Percentiles rank a stretch among this genome's conserved stretches.
Evolutionary conservation across 768 basidiomycete species (phyloP).

Genomic region (Leccinum olivaceopallidum): DNA sequence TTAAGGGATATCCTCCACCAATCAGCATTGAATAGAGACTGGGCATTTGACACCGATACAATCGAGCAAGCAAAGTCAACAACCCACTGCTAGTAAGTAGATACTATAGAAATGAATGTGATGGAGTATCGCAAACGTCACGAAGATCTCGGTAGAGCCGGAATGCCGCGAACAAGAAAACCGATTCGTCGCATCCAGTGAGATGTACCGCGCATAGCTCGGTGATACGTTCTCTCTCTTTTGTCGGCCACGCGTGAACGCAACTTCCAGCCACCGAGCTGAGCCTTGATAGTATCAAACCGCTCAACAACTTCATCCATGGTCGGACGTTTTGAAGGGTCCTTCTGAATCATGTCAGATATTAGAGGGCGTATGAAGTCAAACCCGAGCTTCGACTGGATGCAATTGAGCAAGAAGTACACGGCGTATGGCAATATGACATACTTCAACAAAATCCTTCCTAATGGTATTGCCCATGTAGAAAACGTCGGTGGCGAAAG

Average conservation of each 20-base stretch:
- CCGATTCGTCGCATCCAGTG: slow-evolving; percentile 29
- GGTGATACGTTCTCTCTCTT: background rate
- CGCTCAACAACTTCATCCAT: slow-evolving; percentile 32
- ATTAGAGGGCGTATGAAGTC: slow-evolving; percentile 20
- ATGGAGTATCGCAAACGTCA: background rate
- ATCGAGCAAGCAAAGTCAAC: no score
- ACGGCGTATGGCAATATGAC: no score
- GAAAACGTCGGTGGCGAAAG: background rate
- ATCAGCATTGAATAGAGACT: no score
- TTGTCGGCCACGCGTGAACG: slow-evolving; percentile 25
- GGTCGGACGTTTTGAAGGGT: slow-evolving; percentile 37
- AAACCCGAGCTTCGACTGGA: no score
- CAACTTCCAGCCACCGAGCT: slow-evolving; percentile 25
- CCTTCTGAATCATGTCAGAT: slow-evolving; percentile 31
- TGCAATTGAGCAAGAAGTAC: no score
- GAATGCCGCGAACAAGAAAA: slow-evolving; percentile 18
- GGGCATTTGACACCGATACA: no score
- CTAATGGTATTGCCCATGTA: background rate
- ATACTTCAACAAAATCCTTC: no score
- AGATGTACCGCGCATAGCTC: slow-evolving; percentile 4
- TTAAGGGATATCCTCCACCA: no score
- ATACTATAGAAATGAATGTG: no score
- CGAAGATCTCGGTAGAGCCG: slow-evolving; percentile 18
- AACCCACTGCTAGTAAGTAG: no score
- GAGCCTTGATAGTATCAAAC: background rate